Conservation (phyloP, 805 yeast genomes). For the Metschnikowia peoriensis region DNA sequence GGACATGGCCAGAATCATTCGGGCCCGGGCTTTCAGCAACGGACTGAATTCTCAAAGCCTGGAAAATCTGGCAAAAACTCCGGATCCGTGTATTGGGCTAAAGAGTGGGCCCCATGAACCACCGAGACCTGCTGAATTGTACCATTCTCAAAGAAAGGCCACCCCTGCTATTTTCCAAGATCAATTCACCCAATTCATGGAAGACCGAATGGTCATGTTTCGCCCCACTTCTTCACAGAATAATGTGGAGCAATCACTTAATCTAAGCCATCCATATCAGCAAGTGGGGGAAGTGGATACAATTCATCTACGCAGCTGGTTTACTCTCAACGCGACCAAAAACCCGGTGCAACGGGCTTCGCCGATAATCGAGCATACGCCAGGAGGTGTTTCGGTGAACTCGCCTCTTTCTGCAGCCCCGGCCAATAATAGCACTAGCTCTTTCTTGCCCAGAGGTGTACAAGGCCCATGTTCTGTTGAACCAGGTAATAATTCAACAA, state of each 20-base stretch:
- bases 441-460: slow-evolving; percentile 14
- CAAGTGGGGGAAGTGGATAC: slow-evolving; percentile 2
- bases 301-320: slow-evolving; percentile 6
- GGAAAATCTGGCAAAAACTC: slow-evolving; percentile 1
- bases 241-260: slow-evolving; percentile 14
- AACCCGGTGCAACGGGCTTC: not conserved
- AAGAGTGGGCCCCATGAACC: slow-evolving; percentile 15
- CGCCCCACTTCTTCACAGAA: slow-evolving; percentile 18
- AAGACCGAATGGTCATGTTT: slow-evolving; percentile 16
- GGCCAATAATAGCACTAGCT: slow-evolving; percentile 11
- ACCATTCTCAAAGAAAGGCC: slow-evolving; percentile 3
- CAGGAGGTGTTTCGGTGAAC: not conserved
- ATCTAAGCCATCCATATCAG: slow-evolving; percentile 17
- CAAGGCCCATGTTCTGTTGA: slow-evolving; percentile 6
- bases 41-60: slow-evolving; percentile 2
- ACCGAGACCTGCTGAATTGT: slow-evolving; percentile 12
- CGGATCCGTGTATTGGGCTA: slow-evolving; percentile 14
- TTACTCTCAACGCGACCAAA: slow-evolving; percentile 1
- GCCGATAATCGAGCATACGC: not conserved
- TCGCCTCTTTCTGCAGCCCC: slow-evolving; percentile 3
- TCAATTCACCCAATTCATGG: slow-evolving; percentile 17
- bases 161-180: slow-evolving; percentile 14
- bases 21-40: not conserved
- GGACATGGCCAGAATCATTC: not conserved
- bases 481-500: slow-evolving; percentile 2